Base-by-base conservation (phyloP, 192 early-diverging fungal genomes). In the Funneliformis geosporum region DNA sequence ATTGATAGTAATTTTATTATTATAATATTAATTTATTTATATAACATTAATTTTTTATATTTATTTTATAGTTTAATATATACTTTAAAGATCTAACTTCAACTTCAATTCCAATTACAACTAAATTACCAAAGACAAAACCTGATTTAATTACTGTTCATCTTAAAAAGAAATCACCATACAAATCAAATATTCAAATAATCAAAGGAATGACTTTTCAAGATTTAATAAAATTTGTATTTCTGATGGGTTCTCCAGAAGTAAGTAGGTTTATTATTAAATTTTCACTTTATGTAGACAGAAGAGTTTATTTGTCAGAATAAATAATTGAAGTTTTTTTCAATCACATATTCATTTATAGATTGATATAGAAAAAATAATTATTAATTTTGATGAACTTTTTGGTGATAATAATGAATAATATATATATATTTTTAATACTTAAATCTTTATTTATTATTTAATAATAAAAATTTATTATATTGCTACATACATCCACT, bases 41-140 rank as follows among this genome's bases (percentile, higher is more conserved):
- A 55, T 55, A 5, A 5, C 5, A 6, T 55, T 4, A 55, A 5
- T 55, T 18, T 55, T 55, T 18, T 50, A 50, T 50, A 50, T 18
- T 4, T 18, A 18, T 18, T 55, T 18, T 21, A 21, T 55, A 5
- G 6, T 55, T 50, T 50, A 50, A 21, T 50, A 50, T 50, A 55
- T 33, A 2, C 33, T 33, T 2, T 33, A 33, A 33, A 33, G 33
- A 33, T 33, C 2, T 2, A 33, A 33, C 33, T 33, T 2, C 33
- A 55, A 18, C 6, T 55, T 5, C 14, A 55, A 18, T 0, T 21
- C 50, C 50, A 6, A 55, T 18, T 21, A 16, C 0, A 50, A 50
- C 16, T 76, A 66, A 33, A 60, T 81, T 16, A 80, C 79, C 44
- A 89, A 90, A 65, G 33, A 14, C 2, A 38, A 65, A 12, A 6